Base-by-base conservation (phyloP, 164 flowering plant species). In the Cinnamomum chago region DNA sequence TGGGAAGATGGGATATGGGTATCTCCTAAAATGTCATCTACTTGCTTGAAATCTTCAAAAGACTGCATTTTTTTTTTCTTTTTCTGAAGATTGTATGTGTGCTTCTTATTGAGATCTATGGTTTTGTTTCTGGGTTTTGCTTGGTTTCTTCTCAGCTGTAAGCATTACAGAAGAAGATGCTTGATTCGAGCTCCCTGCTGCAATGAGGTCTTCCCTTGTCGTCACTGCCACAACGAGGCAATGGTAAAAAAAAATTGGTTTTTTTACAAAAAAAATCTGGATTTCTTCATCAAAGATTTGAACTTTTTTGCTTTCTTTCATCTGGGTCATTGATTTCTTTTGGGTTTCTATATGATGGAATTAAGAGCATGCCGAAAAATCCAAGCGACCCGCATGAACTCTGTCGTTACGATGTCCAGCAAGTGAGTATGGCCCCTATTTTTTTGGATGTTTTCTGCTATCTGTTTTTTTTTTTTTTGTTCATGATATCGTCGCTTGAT, bases 141-240 rank as follows among this genome's bases (percentile, higher is more conserved):
- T 17, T 28, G 69, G 40, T 28, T 35, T 40, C 62, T 47, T 51
- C 60, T 66, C 24, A 78, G 99, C 65, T 95, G 99, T 84, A 71
- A 87, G 82, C 99, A 95, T 82, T 95, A 93, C 67, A 86, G 88
- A 71, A 93, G 99, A 73, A 90, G 99, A 76, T 93, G 99, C 86
- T 85, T 67, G 83, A 87, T 92, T 81, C 82, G 97, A 70, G 94
- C 98, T 80, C 98, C 98, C 5, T 93, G 98, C 73, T 95, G 98
- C 79, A 86, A 93, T 65, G 94, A 92, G 86, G 81, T 95, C 75
- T 95, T 83, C 76, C 76, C 82, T 25, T 95, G 99, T 73, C 94
- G 99, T 47, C 99, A 95, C 81, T 95, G 99, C 76, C 99, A 95
- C 83, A 93, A 95, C 65, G 98, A 95, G 73, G 87, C 92, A 50